These are phyloP conservation scores for Pythium aquatile DNA, from an alignment of 352 stramenopile species.

Conservation along the genomic window DNA sequence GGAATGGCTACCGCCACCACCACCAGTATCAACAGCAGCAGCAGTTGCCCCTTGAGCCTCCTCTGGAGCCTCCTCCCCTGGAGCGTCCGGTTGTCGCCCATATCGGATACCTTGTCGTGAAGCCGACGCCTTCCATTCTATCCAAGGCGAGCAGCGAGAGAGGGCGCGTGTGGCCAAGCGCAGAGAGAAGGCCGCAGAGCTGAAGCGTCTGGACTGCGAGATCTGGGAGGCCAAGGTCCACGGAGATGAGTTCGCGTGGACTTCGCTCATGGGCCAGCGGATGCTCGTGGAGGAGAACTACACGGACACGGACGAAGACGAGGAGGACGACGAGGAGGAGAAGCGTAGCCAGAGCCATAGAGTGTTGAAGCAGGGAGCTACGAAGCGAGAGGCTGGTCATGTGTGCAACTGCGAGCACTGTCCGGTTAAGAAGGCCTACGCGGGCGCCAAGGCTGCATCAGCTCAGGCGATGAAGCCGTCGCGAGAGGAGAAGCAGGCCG, in stretches of 20 bases:
- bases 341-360: neutral
- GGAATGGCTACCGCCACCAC: too few relatives aligned
- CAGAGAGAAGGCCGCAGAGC: neutral
- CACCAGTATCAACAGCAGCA: too few relatives aligned
- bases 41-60: too few relatives aligned
- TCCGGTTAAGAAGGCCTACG: neutral
- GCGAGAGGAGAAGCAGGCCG: neutral
- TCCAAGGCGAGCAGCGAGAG: neutral
- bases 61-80: too few relatives aligned
- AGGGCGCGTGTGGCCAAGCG: slow-evolving; percentile 3
- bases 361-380: too few relatives aligned
- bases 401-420: neutral
- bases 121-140: neutral
- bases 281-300: slow-evolving; percentile 6
- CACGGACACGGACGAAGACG: slow-evolving; percentile 5
- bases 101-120: too few relatives aligned
- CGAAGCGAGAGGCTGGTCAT: neutral
- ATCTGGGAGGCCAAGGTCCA: neutral
- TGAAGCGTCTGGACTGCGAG: neutral
- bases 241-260: slow-evolving; percentile 4
- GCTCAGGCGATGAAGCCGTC: neutral
- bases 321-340: neutral
- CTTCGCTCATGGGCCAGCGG: slow-evolving; percentile 5
- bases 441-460: too few relatives aligned
- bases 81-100: too few relatives aligned